Percentiles rank a stretch among this genome's conserved stretches.
These are phyloP conservation scores for Aspergillus felis DNA, from an alignment of 2,329 filamentous ascomycete genomes.

Conservation along the genomic window DNA sequence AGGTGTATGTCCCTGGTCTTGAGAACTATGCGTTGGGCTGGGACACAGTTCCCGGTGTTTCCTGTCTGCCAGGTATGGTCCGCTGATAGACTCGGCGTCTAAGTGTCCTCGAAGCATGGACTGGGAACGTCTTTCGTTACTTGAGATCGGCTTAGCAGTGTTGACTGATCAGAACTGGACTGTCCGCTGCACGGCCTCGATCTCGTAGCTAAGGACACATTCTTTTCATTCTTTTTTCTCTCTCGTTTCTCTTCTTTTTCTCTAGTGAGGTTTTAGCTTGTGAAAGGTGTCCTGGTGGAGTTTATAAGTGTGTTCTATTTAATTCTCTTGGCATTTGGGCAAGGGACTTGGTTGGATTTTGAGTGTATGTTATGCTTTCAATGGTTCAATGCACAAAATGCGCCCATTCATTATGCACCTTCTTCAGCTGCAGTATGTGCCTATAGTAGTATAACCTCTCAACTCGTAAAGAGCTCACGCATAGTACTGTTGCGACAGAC, in stretches of 20 bases:
- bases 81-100: neutral
- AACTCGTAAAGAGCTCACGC: neutral
- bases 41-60: neutral
- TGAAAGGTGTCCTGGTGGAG: neutral
- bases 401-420: no score
- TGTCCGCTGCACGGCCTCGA: conserved; percentile 1
- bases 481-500: no score
- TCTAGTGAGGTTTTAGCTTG: neutral
- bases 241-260: neutral
- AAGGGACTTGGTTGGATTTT: neutral
- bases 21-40: neutral
- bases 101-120: neutral
- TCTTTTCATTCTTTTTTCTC: neutral
- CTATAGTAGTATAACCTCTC: neutral
- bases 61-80: neutral
- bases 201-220: neutral
- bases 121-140: neutral
- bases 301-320: neutral
- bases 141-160: conserved; percentile 3
- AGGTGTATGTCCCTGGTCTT: conserved; percentile 16
- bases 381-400: neutral
- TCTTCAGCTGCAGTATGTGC: neutral
- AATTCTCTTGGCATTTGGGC: neutral
- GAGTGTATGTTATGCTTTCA: neutral
- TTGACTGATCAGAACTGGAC: neutral